phyloP scores from a whole-genome alignment of 2,329 filamentous ascomycete species.

The Paracoccidioides lutzii region DNA sequence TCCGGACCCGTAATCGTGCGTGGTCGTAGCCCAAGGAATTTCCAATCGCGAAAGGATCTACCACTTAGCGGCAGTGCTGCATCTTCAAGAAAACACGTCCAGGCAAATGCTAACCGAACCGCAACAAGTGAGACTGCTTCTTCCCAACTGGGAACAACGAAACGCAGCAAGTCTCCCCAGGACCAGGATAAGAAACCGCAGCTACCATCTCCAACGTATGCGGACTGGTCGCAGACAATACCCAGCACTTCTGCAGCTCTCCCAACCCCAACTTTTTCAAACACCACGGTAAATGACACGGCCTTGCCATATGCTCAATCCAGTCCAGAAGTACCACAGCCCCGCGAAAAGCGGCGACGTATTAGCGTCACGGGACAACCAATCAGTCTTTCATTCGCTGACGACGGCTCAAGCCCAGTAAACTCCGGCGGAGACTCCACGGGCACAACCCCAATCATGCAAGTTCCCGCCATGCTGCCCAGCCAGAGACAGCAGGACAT shows the following conservation, averaged over 20 bases:
- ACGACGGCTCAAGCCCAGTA: conserved; percentile 38
- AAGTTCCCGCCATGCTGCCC: not conserved
- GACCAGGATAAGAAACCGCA: conserved; percentile 18
- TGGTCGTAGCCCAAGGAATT: conserved; percentile 84
- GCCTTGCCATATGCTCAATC: conserved; percentile 38
- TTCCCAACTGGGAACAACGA: conserved; percentile 5
- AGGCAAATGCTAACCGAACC: conserved; percentile 19
- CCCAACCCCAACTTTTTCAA: conserved; percentile 14
- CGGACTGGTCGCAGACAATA: conserved; percentile 26
- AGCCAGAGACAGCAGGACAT: not conserved
- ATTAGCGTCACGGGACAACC: conserved; percentile 30
- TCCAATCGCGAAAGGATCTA: conserved; percentile 86
- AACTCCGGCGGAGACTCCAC: not conserved
- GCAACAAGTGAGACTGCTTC: conserved; percentile 15
- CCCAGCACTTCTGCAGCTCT: conserved; percentile 10
- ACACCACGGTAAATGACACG: conserved; percentile 8
- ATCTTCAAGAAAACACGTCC: conserved; percentile 60
- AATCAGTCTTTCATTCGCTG: conserved; percentile 43
- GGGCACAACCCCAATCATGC: conserved; percentile 7
- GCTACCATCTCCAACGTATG: conserved; percentile 14
- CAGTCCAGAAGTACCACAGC: conserved; percentile 39
- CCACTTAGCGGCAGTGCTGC: conserved; percentile 69
- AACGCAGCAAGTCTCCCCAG: conserved; percentile 11
- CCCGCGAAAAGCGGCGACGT: conserved; percentile 25
- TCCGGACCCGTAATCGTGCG: conserved; percentile 90